A percentile compares a stretch with the other conserved stretches of the same genome.
phyloP scores from a whole-genome alignment of 768 basidiomycete species.

The Aureoboletus auriporus region DNA sequence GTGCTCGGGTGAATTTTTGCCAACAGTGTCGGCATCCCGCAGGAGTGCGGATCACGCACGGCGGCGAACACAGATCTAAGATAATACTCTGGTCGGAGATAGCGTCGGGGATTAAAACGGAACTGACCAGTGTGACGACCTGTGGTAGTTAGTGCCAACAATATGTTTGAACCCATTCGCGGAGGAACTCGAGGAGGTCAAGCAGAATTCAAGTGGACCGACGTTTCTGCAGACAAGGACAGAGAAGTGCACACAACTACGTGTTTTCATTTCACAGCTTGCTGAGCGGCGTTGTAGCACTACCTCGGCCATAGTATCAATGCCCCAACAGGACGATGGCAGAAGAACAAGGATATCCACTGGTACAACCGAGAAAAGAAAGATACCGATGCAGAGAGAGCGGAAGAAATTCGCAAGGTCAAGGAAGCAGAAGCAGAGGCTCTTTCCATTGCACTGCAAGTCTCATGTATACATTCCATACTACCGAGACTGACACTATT shows the following conservation, averaged over 20 bases:
- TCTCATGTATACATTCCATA: slow-evolving; percentile 5
- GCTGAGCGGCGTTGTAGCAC: slow-evolving; percentile 48
- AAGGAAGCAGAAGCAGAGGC: slow-evolving; percentile 92
- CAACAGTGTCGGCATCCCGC: slow-evolving; percentile 17
- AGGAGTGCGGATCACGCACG: slow-evolving; percentile 15
- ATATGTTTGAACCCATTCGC: slow-evolving; percentile 77
- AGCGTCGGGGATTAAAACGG: slow-evolving; percentile 9
- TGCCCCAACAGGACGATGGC: slow-evolving; percentile 94
- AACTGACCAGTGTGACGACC: neutral
- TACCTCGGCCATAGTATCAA: slow-evolving; percentile 95
- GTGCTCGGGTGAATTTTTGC: neutral
- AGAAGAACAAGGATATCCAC: slow-evolving; percentile 95
- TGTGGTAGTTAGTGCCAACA: neutral
- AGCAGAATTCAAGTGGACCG: slow-evolving; percentile 88
- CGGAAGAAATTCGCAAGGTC: slow-evolving; percentile 73
- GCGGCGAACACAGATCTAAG: slow-evolving; percentile 6
- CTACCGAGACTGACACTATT: slow-evolving; percentile 1
- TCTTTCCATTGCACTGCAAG: slow-evolving; percentile 72
- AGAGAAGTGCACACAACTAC: slow-evolving; percentile 57
- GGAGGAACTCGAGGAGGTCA: slow-evolving; percentile 91
- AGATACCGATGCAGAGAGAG: slow-evolving; percentile 41
- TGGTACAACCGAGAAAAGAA: slow-evolving; percentile 80
- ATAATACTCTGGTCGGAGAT: slow-evolving; percentile 24
- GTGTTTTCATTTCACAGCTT: neutral
- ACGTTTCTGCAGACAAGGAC: slow-evolving; percentile 90